These are phyloP conservation scores for Rhodotorula sp. DNA, from an alignment of 1,284 basidiomycete genomes.

Conservation along the genomic window DNA sequence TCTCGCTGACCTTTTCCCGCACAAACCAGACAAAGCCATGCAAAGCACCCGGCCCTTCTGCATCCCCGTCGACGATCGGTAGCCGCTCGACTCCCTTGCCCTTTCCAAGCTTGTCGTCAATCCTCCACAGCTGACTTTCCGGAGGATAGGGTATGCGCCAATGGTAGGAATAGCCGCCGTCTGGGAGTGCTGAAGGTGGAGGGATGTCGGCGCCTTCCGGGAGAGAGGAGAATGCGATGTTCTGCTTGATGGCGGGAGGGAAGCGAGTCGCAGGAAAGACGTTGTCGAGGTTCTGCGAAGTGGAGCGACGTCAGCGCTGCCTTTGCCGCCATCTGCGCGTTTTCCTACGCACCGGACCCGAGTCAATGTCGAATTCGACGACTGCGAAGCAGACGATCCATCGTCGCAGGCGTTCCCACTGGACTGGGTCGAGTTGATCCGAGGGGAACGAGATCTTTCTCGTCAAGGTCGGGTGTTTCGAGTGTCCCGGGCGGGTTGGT, in stretches of 20 bases:
- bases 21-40: conserved; percentile 68
- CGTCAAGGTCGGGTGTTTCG: conserved; percentile 13
- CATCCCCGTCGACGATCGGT: neutral
- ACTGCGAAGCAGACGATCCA: conserved; percentile 79
- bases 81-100: conserved; percentile 43
- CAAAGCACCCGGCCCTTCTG: conserved; percentile 62
- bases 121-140: conserved; percentile 12
- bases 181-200: conserved; percentile 79
- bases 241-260: conserved; percentile 28
- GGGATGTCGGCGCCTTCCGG: conserved; percentile 58
- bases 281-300: conserved; percentile 10
- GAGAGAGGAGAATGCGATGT: conserved; percentile 87
- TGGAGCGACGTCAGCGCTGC: no score
- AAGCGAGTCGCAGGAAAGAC: conserved; percentile 10
- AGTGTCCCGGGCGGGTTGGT: neutral
- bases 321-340: no score
- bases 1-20: conserved; percentile 27
- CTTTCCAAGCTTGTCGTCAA: conserved; percentile 46
- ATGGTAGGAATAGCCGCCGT: conserved; percentile 27
- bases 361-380: conserved; percentile 82
- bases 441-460: conserved; percentile 27
- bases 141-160: conserved; percentile 42
- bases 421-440: conserved; percentile 54
- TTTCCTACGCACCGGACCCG: conserved; percentile 38
- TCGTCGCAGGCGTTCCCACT: conserved; percentile 59